Conservation (phyloP, 805 yeast genomes). For the Suhomyces xylopsoci region DNA sequence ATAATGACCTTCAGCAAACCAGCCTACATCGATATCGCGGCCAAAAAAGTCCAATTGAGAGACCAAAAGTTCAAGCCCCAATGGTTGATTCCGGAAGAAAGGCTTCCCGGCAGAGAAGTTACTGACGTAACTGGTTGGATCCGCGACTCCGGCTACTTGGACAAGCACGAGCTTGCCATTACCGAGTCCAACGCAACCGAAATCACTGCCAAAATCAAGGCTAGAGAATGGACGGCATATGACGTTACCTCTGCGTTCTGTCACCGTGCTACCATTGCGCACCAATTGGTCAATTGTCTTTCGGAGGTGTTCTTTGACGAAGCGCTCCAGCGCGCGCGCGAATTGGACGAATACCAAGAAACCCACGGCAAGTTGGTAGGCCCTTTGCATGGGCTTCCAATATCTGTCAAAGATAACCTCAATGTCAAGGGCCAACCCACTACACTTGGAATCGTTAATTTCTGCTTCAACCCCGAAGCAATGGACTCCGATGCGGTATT, state of each 20-base stretch:
- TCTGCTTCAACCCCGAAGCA: slow-evolving; percentile 33
- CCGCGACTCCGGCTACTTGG: slow-evolving; percentile 30
- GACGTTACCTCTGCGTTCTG: slow-evolving; percentile 54
- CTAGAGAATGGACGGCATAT: slow-evolving; percentile 32
- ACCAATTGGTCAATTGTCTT: slow-evolving; percentile 47
- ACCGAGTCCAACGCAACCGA: slow-evolving; percentile 30
- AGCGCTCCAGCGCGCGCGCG: slow-evolving; percentile 21
- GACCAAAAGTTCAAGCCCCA: slow-evolving; percentile 41
- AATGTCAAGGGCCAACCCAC: slow-evolving; percentile 48
- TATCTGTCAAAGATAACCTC: slow-evolving; percentile 42
- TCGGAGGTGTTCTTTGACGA: slow-evolving; percentile 35
- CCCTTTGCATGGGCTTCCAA: slow-evolving; percentile 30
- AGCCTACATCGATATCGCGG: slow-evolving; percentile 38
- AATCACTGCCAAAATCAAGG: slow-evolving; percentile 27
- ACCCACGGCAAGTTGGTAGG: slow-evolving; percentile 18
- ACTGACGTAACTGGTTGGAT: slow-evolving; percentile 42
- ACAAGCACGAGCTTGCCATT: slow-evolving; percentile 35
- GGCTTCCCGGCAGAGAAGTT: slow-evolving; percentile 26
- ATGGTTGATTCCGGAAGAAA: slow-evolving; percentile 40
- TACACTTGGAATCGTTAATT: slow-evolving; percentile 48
- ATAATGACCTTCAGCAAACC: slow-evolving; percentile 1
- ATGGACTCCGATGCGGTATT: slow-evolving; percentile 35
- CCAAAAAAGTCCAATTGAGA: slow-evolving; percentile 38
- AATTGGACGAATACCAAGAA: slow-evolving; percentile 21
- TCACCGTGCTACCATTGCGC: slow-evolving; percentile 57